Conservation (phyloP, 805 yeast species). For the Kazachstania kunashirensis region DNA sequence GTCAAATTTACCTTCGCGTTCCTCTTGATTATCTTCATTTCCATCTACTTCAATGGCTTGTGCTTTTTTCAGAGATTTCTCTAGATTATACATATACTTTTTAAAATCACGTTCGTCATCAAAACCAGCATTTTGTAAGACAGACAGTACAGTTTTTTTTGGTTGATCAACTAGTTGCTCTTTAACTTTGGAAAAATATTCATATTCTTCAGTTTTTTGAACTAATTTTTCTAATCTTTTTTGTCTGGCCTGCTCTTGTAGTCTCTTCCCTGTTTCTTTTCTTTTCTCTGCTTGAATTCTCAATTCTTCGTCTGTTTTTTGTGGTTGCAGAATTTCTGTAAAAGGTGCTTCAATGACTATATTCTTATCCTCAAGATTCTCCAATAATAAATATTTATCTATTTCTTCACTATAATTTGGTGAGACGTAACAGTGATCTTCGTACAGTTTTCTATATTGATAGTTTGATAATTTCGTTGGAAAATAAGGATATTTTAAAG, state of each 20-base stretch:
- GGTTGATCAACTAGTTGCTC: conserved; percentile 41
- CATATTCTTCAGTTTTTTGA: conserved; percentile 72
- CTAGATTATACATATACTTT: conserved; percentile 54
- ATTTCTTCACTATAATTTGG: conserved; percentile 58
- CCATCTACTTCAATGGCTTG: conserved; percentile 57
- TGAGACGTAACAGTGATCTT: conserved; percentile 73
- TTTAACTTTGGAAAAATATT: conserved; percentile 54
- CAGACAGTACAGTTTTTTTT: conserved; percentile 44
- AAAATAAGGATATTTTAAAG: conserved; percentile 83
- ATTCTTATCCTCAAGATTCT: conserved; percentile 57
- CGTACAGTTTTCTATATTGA: conserved; percentile 59
- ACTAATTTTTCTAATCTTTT: conserved; percentile 69
- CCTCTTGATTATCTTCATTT: conserved; percentile 38
- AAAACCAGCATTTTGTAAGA: conserved; percentile 64
- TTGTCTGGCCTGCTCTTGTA: conserved; percentile 89
- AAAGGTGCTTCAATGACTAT: conserved; percentile 77
- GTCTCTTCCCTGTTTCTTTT: conserved; percentile 72
- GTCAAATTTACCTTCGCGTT: conserved; percentile 47
- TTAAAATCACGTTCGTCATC: conserved; percentile 64
- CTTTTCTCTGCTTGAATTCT: conserved; percentile 68
- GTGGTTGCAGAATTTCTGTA: conserved; percentile 51
- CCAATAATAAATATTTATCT: conserved; percentile 45
- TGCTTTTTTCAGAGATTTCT: conserved; percentile 59
- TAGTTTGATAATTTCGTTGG: conserved; percentile 59
- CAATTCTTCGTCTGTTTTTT: conserved; percentile 77